These are phyloP conservation scores for Lepidium aucheri DNA, from an alignment of 345 rosid genomes.

Conservation along the genomic window DNA sequence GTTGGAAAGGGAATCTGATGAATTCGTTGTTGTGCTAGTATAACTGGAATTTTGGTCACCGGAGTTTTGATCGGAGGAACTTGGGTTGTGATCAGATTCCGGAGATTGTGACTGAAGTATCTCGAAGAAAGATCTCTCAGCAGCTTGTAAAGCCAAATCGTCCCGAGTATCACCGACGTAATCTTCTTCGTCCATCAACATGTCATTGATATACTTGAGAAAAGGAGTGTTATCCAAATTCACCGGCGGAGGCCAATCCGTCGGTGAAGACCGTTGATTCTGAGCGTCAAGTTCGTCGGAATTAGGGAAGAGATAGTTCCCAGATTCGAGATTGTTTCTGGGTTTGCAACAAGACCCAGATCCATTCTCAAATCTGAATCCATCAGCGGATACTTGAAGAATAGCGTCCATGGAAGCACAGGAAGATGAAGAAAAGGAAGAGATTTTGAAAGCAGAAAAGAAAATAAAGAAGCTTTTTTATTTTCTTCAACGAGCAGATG, in stretches of 20 bases:
- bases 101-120: slow-evolving; percentile 38
- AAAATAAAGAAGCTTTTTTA: background rate
- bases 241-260: background rate
- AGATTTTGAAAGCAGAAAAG: background rate
- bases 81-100: slow-evolving; percentile 40
- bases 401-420: slow-evolving; percentile 17
- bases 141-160: slow-evolving; percentile 48
- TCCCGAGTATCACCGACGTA: slow-evolving; percentile 40
- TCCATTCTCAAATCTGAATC: slow-evolving; percentile 18
- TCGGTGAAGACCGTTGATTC: background rate
- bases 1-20: slow-evolving; percentile 33
- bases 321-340: slow-evolving; percentile 15
- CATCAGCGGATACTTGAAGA: slow-evolving; percentile 9
- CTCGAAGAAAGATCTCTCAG: slow-evolving; percentile 61
- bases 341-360: slow-evolving; percentile 23
- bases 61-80: slow-evolving; percentile 10
- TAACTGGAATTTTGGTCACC: background rate
- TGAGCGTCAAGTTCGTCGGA: background rate
- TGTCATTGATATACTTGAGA: slow-evolving; percentile 52
- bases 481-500: background rate
- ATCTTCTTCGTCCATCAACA: slow-evolving; percentile 66
- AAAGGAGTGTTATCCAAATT: slow-evolving; percentile 27
- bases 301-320: background rate
- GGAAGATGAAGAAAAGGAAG: background rate
- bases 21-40: background rate